These are phyloP conservation scores for Peniophora sp. DNA, from an alignment of 1,284 basidiomycete species.

Conservation along the genomic window DNA sequence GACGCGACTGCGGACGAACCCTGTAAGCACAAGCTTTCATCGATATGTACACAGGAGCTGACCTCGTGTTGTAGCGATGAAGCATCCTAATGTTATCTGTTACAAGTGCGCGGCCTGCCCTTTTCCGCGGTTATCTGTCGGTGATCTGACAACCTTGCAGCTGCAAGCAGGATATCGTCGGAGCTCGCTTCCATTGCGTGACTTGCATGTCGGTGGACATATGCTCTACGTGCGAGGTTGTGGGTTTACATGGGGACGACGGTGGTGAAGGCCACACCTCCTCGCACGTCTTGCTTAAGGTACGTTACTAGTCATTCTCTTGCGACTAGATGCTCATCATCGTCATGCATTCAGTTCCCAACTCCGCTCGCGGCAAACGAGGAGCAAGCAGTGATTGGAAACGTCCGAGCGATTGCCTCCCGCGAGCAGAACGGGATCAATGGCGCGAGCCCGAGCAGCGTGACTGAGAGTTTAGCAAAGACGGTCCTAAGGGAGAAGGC, in stretches of 20 bases:
- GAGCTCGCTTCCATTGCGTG: slow-evolving; percentile 85
- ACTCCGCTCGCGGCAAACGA: slow-evolving; percentile 69
- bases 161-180: slow-evolving; percentile 82
- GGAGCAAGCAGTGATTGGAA: slow-evolving; percentile 63
- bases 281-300: slow-evolving; percentile 91
- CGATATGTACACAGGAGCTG: neutral
- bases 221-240: slow-evolving; percentile 84
- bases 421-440: slow-evolving; percentile 54
- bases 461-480: slow-evolving; percentile 12
- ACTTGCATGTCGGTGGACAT: slow-evolving; percentile 72
- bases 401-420: slow-evolving; percentile 51
- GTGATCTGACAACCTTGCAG: slow-evolving; percentile 28
- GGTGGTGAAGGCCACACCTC: slow-evolving; percentile 66
- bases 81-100: slow-evolving; percentile 66
- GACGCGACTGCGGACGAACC: slow-evolving; percentile 41
- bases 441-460: slow-evolving; percentile 22
- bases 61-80: slow-evolving; percentile 40
- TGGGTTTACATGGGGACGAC: slow-evolving; percentile 72
- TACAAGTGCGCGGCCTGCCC: slow-evolving; percentile 55
- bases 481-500: slow-evolving; percentile 10
- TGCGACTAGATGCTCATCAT: neutral
- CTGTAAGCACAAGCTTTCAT: slow-evolving; percentile 39
- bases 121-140: neutral
- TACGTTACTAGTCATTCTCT: slow-evolving; percentile 20
- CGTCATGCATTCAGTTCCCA: slow-evolving; percentile 59